phyloP scores from a whole-genome alignment of 179 eudicot species.

The Camellia oleifera region DNA sequence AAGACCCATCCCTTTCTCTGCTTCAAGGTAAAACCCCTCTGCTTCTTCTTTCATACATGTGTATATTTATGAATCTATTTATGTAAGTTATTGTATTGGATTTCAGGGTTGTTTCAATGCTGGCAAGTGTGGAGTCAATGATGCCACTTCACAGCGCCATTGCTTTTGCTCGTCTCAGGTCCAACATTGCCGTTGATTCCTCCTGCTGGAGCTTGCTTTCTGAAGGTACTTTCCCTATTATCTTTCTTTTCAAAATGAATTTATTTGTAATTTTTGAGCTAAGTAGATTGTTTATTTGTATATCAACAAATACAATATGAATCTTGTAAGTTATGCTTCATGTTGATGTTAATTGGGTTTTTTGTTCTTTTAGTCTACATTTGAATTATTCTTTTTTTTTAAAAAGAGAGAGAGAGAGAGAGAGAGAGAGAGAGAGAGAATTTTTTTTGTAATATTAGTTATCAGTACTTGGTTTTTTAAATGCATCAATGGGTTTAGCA shows the following conservation, averaged over 20 bases:
- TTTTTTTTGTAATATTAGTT: background rate
- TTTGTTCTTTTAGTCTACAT: background rate
- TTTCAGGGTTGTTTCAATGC: conserved; percentile 23
- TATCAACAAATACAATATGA: background rate
- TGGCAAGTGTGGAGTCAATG: conserved; percentile 57
- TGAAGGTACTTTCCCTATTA: conserved; percentile 35
- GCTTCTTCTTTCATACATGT: background rate
- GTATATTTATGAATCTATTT: background rate
- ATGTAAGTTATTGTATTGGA: background rate
- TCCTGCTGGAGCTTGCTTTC: conserved; percentile 76
- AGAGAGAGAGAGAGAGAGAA: no score
- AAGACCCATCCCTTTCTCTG: conserved; percentile 26
- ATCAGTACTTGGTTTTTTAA: conserved; percentile 1
- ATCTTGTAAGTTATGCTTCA: background rate
- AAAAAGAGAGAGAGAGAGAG: no score
- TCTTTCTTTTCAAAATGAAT: background rate
- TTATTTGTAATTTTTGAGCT: background rate
- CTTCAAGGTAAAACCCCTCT: conserved; percentile 34
- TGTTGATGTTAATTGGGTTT: background rate
- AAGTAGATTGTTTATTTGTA: background rate
- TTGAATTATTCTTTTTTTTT: no score
- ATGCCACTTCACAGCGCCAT: conserved; percentile 69
- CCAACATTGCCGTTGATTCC: conserved; percentile 55
- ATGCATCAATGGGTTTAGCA: background rate
- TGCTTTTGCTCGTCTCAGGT: conserved; percentile 65